Conservation (phyloP, 306 rosid genomes). For the Elaeagnus macrophylla region DNA sequence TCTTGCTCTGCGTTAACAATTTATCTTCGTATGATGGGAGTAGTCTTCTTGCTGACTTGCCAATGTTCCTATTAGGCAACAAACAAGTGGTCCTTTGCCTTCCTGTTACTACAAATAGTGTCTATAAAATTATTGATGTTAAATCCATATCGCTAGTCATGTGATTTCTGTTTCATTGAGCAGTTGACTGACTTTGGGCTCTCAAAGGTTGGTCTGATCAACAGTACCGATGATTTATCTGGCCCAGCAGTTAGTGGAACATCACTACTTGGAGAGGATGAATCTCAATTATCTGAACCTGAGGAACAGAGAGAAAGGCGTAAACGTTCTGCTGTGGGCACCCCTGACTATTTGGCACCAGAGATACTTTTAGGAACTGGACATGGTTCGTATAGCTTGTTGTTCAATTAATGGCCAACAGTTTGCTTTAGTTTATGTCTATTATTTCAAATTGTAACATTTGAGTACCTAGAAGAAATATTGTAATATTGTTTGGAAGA, state of each 20-base stretch:
- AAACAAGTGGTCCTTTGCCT: background rate
- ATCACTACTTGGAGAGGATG: constrained; percentile 70
- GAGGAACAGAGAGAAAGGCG: constrained; percentile 80
- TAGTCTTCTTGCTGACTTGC: too few species aligned
- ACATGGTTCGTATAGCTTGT: constrained; percentile 80
- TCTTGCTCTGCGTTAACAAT: too few species aligned
- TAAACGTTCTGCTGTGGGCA: constrained; percentile 97
- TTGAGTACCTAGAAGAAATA: constrained; percentile 15
- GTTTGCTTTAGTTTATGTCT: constrained; percentile 24
- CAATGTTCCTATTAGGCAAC: too few species aligned
- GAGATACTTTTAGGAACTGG: constrained; percentile 99
- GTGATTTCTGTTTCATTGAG: constrained; percentile 17
- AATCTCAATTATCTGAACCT: constrained; percentile 42
- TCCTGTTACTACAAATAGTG: constrained; percentile 3
- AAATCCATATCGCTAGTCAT: background rate
- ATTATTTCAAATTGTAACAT: constrained; percentile 15
- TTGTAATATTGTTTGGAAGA: background rate
- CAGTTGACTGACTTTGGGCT: constrained; percentile 98
- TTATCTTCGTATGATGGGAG: too few species aligned
- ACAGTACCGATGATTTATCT: constrained; percentile 96
- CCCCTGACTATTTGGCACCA: constrained; percentile 98
- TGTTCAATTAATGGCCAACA: constrained; percentile 46
- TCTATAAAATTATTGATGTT: constrained; percentile 1
- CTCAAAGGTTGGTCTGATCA: constrained; percentile 98
- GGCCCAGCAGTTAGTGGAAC: constrained; percentile 88